phyloP scores from a whole-genome alignment of 768 basidiomycete genomes.

The Chiua virens region DNA sequence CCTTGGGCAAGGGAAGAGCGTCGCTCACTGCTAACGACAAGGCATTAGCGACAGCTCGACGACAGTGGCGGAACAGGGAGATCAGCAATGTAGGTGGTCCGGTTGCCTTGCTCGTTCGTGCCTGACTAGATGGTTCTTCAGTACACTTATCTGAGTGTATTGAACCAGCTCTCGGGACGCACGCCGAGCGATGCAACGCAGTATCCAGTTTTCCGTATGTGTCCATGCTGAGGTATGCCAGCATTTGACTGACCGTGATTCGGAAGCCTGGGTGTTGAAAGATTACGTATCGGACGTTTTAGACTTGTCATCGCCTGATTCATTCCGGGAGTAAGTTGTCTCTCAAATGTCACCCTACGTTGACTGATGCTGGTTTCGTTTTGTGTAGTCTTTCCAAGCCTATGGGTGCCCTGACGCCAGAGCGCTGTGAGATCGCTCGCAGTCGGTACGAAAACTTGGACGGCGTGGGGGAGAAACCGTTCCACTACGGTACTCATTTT shows the following conservation, averaged over 20 bases:
- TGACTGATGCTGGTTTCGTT: neutral
- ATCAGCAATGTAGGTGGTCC: constrained; percentile 76
- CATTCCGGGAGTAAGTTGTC: constrained; percentile 69
- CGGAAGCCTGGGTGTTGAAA: constrained; percentile 80
- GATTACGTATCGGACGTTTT: constrained; percentile 77
- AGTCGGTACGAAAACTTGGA: constrained; percentile 72
- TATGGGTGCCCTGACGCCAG: constrained; percentile 85
- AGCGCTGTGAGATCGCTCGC: constrained; percentile 71
- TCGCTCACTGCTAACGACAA: constrained; percentile 17
- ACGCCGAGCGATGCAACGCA: constrained; percentile 95
- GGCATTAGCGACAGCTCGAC: constrained; percentile 68
- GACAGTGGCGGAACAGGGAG: constrained; percentile 86
- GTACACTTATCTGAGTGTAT: constrained; percentile 87
- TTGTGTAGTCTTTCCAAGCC: constrained; percentile 70
- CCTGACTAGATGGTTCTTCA: constrained; percentile 27
- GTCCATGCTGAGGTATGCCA: neutral
- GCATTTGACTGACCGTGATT: neutral
- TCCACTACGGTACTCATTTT: constrained; percentile 94
- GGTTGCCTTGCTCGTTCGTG: neutral
- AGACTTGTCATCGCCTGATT: constrained; percentile 59
- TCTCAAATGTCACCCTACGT: neutral
- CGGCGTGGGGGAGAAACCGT: constrained; percentile 83
- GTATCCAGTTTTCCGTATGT: constrained; percentile 86
- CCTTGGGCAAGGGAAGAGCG: constrained; percentile 19
- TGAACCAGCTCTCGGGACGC: constrained; percentile 90